A percentile compares a stretch with the other conserved stretches of the same genome.
Evolutionary conservation across 2,329 filamentous ascomycete species (phyloP).

Genomic region (Nemania sp.): DNA sequence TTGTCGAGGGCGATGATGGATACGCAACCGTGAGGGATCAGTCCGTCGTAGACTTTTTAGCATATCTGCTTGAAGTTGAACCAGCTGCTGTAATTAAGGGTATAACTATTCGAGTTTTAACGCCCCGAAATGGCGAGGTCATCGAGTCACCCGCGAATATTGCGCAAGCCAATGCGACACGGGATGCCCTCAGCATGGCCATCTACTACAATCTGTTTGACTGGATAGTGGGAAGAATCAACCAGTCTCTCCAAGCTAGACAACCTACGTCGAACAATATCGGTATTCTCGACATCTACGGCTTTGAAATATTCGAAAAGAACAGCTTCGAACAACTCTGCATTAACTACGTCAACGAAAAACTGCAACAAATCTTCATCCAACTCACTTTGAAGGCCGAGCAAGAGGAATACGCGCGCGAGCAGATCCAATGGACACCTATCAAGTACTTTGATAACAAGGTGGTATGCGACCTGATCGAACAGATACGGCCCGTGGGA

Average conservation of each 20-base stretch:
- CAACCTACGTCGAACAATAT: conserved; percentile 81
- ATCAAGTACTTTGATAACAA: conserved; percentile 99
- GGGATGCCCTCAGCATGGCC: conserved; percentile 91
- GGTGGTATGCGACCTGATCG: conserved; percentile 95
- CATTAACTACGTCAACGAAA: conserved; percentile 99
- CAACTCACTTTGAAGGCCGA: conserved; percentile 95
- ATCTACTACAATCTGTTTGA: conserved; percentile 98
- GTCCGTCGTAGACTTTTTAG: conserved; percentile 91
- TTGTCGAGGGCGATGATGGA: conserved; percentile 84
- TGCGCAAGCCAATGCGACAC: conserved; percentile 81
- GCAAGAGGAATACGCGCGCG: conserved; percentile 93
- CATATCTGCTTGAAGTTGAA: conserved; percentile 90
- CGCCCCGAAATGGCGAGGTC: conserved; percentile 66
- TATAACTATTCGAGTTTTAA: conserved; percentile 86
- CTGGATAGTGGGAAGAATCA: conserved; percentile 95
- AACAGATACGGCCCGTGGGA: conserved; percentile 85
- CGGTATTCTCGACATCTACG: conserved; percentile 98
- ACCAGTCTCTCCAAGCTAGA: conserved; percentile 81
- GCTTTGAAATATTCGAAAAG: conserved; percentile 98
- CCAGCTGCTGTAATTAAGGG: conserved; percentile 79
- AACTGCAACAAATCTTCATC: conserved; percentile 98
- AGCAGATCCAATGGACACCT: conserved; percentile 97
- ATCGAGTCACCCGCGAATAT: conserved; percentile 82
- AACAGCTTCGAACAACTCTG: conserved; percentile 99
- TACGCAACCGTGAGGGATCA: conserved; percentile 87